phyloP scores from a whole-genome alignment of 345 rosid species.

The Linum tenue region DNA sequence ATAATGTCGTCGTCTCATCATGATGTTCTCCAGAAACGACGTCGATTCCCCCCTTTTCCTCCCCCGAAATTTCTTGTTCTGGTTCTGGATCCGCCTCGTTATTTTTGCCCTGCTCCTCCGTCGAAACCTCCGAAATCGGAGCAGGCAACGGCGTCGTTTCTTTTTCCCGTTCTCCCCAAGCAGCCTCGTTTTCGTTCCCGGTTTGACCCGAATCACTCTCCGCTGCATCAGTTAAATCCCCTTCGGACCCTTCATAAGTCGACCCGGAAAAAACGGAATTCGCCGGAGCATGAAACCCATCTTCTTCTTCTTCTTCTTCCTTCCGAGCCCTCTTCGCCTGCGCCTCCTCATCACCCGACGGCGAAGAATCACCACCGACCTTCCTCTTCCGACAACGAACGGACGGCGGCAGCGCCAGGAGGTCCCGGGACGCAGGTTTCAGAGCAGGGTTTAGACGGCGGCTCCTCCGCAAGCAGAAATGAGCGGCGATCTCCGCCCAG shows the following conservation, averaged over 20 bases:
- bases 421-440: not conserved
- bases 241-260: not conserved
- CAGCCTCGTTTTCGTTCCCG: not conserved
- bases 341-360: not conserved
- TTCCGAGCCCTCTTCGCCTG: not conserved
- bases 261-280: too few relatives aligned
- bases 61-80: not conserved
- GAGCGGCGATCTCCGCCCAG: not conserved
- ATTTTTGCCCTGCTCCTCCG: not conserved
- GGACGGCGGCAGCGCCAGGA: not conserved
- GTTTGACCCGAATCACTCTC: not conserved
- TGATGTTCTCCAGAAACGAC: too few relatives aligned
- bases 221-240: not conserved
- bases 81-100: not conserved
- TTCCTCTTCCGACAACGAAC: not conserved
- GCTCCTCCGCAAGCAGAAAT: not conserved
- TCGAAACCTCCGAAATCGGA: not conserved
- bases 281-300: not conserved
- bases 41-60: not conserved
- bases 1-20: too few relatives aligned
- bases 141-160: not conserved
- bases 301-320: not conserved
- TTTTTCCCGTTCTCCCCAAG: not conserved
- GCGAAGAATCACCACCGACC: not conserved
- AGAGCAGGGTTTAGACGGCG: not conserved